These are phyloP conservation scores for Penicillium macrosclerotiorum DNA, from an alignment of 495 filamentous ascomycete genomes.

Conservation along the genomic window DNA sequence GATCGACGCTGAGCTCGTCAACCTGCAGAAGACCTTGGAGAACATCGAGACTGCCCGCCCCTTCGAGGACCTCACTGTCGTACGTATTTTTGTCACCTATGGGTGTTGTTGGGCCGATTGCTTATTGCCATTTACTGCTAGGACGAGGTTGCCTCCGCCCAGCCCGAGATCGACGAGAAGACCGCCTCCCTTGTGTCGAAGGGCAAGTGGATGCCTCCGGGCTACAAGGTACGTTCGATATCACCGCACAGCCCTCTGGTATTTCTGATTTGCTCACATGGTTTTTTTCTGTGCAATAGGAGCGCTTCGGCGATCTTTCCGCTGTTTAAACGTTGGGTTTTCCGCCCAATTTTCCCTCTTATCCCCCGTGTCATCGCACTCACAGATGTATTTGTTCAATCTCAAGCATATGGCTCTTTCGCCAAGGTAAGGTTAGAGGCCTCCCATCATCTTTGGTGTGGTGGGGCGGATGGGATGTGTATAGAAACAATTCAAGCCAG, in stretches of 20 bases:
- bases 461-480: constrained; percentile 38
- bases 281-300: constrained; percentile 48
- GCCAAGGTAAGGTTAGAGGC: constrained; percentile 21
- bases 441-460: constrained; percentile 24
- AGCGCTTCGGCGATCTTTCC: constrained; percentile 97
- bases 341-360: constrained; percentile 26
- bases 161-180: constrained; percentile 94
- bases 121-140: constrained; percentile 35
- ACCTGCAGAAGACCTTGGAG: constrained; percentile 87
- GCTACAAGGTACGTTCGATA: constrained; percentile 82
- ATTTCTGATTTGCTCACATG: not conserved
- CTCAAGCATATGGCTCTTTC: constrained; percentile 33
- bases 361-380: constrained; percentile 39
- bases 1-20: constrained; percentile 89
- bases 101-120: constrained; percentile 2
- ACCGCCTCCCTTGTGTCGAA: constrained; percentile 88
- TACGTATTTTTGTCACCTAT: constrained; percentile 52
- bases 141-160: constrained; percentile 92
- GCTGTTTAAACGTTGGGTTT: constrained; percentile 64
- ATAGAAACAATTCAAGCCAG: constrained; percentile 47
- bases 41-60: constrained; percentile 96
- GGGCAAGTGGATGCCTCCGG: constrained; percentile 94
- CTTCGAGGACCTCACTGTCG: constrained; percentile 96
- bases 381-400: constrained; percentile 32
- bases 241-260: too few species aligned